Percentiles rank a stretch among this genome's conserved stretches.
These are phyloP conservation scores for Ajuga reptans DNA, from an alignment of 305 asterid species.

Conservation along the genomic window DNA sequence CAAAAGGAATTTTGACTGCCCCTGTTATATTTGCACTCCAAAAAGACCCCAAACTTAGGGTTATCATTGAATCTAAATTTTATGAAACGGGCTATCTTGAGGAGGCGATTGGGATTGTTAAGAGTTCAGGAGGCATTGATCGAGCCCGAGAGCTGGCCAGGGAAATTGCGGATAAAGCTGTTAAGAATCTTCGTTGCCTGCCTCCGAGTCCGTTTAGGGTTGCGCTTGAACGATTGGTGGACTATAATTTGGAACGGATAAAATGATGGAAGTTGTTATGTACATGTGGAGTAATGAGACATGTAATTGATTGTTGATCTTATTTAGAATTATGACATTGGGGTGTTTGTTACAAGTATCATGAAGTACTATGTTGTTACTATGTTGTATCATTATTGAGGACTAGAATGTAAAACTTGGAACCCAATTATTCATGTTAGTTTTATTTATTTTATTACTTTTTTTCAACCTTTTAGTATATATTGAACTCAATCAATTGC, in stretches of 20 bases:
- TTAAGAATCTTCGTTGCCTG: constrained; percentile 48
- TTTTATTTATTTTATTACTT: too few relatives aligned
- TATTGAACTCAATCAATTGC: too few relatives aligned
- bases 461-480: too few relatives aligned
- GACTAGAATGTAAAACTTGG: too few relatives aligned
- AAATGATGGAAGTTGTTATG: constrained; percentile 16
- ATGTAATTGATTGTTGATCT: too few relatives aligned
- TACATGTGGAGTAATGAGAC: too few relatives aligned
- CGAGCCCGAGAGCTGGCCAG: constrained; percentile 54
- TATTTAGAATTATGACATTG: too few relatives aligned
- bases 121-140: constrained; percentile 55
- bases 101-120: constrained; percentile 49
- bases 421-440: too few relatives aligned
- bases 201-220: constrained; percentile 45
- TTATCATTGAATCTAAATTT: constrained; percentile 61
- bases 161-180: constrained; percentile 53
- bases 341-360: too few relatives aligned
- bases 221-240: constrained; percentile 57
- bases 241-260: constrained; percentile 51
- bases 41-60: constrained; percentile 50
- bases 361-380: too few relatives aligned
- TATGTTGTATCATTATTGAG: too few relatives aligned
- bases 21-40: constrained; percentile 69
- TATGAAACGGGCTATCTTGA: constrained; percentile 55
- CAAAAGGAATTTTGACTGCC: constrained; percentile 68